Base-by-base conservation (phyloP, 2,329 filamentous ascomycete genomes). In the Mollisia scopiformis region DNA sequence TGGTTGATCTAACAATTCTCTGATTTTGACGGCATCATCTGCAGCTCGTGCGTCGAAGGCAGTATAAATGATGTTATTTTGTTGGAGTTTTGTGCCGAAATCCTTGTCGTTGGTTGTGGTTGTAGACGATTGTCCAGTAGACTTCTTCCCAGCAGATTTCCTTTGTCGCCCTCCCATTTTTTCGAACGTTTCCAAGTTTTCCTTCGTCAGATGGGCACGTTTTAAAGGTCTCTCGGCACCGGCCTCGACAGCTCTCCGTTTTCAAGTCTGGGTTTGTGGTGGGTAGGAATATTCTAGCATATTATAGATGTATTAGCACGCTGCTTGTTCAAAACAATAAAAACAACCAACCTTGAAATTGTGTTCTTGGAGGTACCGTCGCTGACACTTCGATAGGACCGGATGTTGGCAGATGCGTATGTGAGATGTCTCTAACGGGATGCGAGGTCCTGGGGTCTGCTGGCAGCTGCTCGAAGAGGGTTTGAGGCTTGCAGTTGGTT, bases 321-420 rank as follows among this genome's bases (percentile, higher is more conserved):
- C 49, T 64, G 39, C 57, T 62, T 50, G 57, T 60, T 25, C 41
- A 64, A 53, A 61, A 64, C 46, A 61, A 59, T 41, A 35, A 58
- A 43, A 28, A 62, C 41, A 61, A 62, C 62, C 43, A 62, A 66
- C 62, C 64, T 66, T 64, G 57, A 57, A 66, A 33, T 57, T 61
- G 54, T 62, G 21, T 25, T 56, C 52, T 64, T 63, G 57, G 57
- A 62, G 37, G 55, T 56, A 61, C 57, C 14, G 35, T 58, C 27
- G 58, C 28, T 53, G 58, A 62, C 46, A 35, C 58, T 55, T 65
- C 58, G 41, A 64, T 49, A 64, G 58, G 57, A 57, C 49, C 41
- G 14, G 56, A 64, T 58, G 59, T 59, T 64, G 59, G 55, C 53
- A 64, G 52, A 57, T 37, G 58, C 52, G 33, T 59, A 63, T 61